A percentile compares a stretch with the other conserved stretches of the same genome.
Evolutionary conservation across 257 asterid species (phyloP).

Genomic region (Primulina eburnea): DNA sequence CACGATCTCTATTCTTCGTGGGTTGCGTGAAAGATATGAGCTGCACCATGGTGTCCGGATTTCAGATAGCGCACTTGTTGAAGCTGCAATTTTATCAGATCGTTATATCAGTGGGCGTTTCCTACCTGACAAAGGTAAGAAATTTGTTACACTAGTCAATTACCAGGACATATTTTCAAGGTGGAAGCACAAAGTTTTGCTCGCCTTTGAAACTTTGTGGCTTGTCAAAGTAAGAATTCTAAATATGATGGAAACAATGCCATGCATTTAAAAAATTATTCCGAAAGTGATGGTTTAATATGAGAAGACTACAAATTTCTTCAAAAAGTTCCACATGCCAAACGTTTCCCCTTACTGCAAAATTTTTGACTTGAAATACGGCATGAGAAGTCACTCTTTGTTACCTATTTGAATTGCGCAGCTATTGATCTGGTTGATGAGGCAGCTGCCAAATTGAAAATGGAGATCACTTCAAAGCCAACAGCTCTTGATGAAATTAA

Average conservation of each 20-base stretch:
- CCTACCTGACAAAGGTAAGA: slow-evolving; percentile 88
- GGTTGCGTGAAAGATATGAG: slow-evolving; percentile 91
- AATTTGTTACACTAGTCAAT: slow-evolving; percentile 2
- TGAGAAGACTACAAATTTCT: not conserved
- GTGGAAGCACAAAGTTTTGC: not conserved
- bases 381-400: not conserved
- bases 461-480: slow-evolving; percentile 97
- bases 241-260: not conserved
- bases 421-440: slow-evolving; percentile 96
- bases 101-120: slow-evolving; percentile 91
- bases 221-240: not conserved
- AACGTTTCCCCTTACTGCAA: not conserved
- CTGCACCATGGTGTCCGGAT: slow-evolving; percentile 95
- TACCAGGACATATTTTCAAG: not conserved
- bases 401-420: slow-evolving; percentile 36
- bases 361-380: not conserved
- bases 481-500: slow-evolving; percentile 91
- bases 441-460: slow-evolving; percentile 95
- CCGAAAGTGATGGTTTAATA: not conserved
- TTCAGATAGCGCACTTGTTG: slow-evolving; percentile 89
- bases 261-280: too few species aligned
- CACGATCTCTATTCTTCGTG: slow-evolving; percentile 89
- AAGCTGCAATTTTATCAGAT: slow-evolving; percentile 87
- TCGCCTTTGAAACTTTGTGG: not conserved
- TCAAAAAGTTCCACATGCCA: not conserved